Base-by-base conservation (phyloP, 2,329 filamentous ascomycete genomes). In the Coniochaeta hoffmannii region DNA sequence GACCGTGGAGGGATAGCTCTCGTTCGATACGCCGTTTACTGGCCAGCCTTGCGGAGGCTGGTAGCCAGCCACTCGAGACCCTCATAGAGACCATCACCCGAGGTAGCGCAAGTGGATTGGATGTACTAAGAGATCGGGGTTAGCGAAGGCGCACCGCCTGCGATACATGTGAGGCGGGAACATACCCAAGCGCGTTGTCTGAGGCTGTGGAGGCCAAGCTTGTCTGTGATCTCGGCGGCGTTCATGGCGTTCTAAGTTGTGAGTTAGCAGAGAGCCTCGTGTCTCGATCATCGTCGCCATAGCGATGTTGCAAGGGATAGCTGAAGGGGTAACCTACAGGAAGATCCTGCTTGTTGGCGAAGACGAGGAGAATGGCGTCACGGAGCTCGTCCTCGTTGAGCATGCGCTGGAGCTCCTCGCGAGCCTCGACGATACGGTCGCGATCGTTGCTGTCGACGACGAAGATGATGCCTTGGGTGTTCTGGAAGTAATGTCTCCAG, bases 401-500 rank as follows among this genome's bases (percentile, higher is more conserved):
- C 86, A 99, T 99, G 74, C 94, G 88, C 76, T 96, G 90, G 70
- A 99, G 82, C 77, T 99, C 94, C 76, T 96, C 91, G 62, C 90
- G 86, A 68, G 94, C 94, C 82, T 99, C 94, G 66, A 94, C 89
- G 69, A 99, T 89, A 86, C 94, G 91, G 76, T 96, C 92, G 73
- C 91, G 89, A 85, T 99, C 94, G 78, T 96, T 97, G 80, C 88
- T 93, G 80, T 99, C 94, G 73, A 99, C 91, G 67, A 99, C 94
- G 83, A 99, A 99, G 79, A 99, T 97, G 76, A 99, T 93, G 74
- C 94, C 94, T 79, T 99, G 94, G 65, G 94, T 99, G 79, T 96
- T 96, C 79, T 96, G 92, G 87, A 97, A 99, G 82, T 99, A 99
- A 78, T 97, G 94, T 81, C 94, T 91, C 94, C 94, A 99, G 71